phyloP scores from a whole-genome alignment of 805 yeast genomes.

The Lipomyces yamanashiensis region DNA sequence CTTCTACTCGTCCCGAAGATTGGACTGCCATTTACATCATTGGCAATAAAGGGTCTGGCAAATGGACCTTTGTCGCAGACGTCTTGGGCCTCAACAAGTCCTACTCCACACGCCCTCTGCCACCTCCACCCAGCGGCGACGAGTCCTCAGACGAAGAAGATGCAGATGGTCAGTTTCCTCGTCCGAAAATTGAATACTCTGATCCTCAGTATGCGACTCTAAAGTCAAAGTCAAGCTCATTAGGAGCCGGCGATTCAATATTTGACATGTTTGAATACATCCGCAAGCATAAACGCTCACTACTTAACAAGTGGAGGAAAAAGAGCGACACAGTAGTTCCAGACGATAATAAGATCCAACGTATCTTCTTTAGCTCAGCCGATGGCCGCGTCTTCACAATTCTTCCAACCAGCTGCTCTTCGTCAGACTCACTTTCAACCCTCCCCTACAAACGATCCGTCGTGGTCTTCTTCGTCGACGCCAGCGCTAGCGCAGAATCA shows the following conservation, averaged over 20 bases:
- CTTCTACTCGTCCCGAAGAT: conserved; percentile 5
- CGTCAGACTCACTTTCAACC: background rate
- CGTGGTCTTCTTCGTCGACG: conserved; percentile 5
- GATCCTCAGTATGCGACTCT: background rate
- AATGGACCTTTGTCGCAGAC: conserved; percentile 11
- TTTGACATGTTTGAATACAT: conserved; percentile 10
- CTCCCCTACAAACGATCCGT: conserved; percentile 9
- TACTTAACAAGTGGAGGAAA: background rate
- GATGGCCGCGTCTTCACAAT: background rate
- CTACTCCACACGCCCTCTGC: background rate
- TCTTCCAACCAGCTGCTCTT: background rate
- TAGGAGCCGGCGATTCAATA: conserved; percentile 8
- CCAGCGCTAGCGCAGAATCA: background rate
- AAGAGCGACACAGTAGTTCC: background rate
- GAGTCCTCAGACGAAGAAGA: background rate
- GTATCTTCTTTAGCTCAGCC: background rate
- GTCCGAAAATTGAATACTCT: background rate
- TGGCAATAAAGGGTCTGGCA: conserved; percentile 12
- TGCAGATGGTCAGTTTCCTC: conserved; percentile 2
- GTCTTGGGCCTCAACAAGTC: background rate
- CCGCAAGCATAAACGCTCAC: background rate
- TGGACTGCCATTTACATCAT: conserved; percentile 7
- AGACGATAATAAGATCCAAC: background rate
- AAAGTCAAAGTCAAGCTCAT: background rate
- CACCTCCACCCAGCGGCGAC: background rate